Conservation (phyloP, 2,329 filamentous ascomycete species). For the Sphaerostilbella broomeana region DNA sequence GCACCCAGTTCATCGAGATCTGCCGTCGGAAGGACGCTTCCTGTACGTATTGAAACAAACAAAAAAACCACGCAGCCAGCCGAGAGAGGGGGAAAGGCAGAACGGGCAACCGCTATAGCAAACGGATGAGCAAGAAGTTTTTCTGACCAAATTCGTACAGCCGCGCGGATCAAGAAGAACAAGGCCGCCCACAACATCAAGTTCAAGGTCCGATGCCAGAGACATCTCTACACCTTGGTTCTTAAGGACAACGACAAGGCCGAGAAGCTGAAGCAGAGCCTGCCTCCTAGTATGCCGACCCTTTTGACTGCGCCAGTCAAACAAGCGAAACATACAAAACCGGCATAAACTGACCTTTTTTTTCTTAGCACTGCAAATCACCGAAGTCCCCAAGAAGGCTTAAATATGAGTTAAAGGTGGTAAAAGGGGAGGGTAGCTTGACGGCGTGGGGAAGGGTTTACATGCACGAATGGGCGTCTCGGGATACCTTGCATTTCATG, state of each 20-base stretch:
- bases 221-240: conserved; percentile 94
- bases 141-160: conserved; percentile 40
- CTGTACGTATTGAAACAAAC: conserved; percentile 78
- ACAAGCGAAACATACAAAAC: conserved; percentile 8
- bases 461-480: conserved; percentile 47
- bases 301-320: conserved; percentile 2
- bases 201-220: conserved; percentile 99
- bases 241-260: conserved; percentile 99
- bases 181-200: conserved; percentile 87
- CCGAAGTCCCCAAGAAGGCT: conserved; percentile 51
- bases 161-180: conserved; percentile 94
- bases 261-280: conserved; percentile 99
- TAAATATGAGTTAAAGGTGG: conserved; percentile 24
- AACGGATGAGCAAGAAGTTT: no score
- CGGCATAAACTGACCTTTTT: neutral
- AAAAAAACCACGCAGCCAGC: conserved; percentile 13
- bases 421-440: conserved; percentile 20
- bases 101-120: no score
- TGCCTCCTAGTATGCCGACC: conserved; percentile 79
- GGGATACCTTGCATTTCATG: conserved; percentile 49
- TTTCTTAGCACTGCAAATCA: conserved; percentile 42
- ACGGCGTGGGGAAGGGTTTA: conserved; percentile 27
- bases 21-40: conserved; percentile 99
- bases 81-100: conserved; percentile 6
- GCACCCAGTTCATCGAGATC: conserved; percentile 93